Conservation (phyloP, 2,329 filamentous ascomycete species). For the Ophiosphaerella narmari region DNA sequence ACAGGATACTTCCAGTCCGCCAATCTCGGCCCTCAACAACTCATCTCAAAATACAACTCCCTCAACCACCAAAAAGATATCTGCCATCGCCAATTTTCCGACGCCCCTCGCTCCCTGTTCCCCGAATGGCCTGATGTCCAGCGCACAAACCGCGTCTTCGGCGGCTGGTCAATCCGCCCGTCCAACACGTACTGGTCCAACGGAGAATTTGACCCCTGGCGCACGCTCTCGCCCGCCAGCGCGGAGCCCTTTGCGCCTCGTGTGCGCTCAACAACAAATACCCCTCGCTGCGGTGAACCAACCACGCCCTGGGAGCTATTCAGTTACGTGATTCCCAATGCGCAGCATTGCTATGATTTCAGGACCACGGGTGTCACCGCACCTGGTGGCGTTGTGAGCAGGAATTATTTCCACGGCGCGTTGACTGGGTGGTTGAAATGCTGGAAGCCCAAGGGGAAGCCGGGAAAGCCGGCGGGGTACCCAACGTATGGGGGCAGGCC, state of each 20-base stretch:
- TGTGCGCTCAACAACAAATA: constrained; percentile 44
- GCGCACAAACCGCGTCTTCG: constrained; percentile 50
- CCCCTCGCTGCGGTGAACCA: constrained; percentile 50
- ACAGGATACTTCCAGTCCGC: constrained; percentile 54
- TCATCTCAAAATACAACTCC: constrained; percentile 55
- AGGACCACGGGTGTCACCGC: constrained; percentile 29
- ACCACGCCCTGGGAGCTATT: constrained; percentile 47
- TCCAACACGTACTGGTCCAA: constrained; percentile 58
- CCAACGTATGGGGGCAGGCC: too few relatives aligned
- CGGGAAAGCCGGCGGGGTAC: background rate
- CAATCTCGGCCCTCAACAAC: constrained; percentile 54
- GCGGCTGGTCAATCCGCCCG: constrained; percentile 58
- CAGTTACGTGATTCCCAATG: constrained; percentile 52
- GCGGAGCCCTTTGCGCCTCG: constrained; percentile 49
- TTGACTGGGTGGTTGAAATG: constrained; percentile 55
- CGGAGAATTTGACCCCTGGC: constrained; percentile 60
- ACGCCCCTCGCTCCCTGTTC: constrained; percentile 46
- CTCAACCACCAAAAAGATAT: constrained; percentile 50
- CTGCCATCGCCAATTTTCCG: constrained; percentile 57
- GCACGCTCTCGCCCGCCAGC: constrained; percentile 52
- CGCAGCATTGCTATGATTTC: constrained; percentile 58
- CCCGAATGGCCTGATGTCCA: constrained; percentile 48
- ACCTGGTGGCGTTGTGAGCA: constrained; percentile 38
- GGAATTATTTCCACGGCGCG: constrained; percentile 48
- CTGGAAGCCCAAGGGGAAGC: constrained; percentile 32